Evolutionary conservation across 768 basidiomycete genomes (phyloP), one percentile per base, ranked within the genome.

Genomic region (Termitomyces sp.): DNA sequence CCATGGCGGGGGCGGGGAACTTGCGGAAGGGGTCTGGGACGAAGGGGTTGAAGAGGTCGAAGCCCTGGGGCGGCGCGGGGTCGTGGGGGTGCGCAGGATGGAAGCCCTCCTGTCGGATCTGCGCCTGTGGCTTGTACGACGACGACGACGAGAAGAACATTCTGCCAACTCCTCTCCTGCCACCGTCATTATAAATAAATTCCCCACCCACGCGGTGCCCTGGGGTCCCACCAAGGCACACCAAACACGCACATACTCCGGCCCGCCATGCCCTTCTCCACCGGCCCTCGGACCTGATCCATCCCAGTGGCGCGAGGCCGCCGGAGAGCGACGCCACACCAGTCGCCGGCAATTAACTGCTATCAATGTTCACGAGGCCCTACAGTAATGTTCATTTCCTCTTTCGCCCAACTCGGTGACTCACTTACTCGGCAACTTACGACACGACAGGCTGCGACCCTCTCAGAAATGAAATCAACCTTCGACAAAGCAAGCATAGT

Each of bases 91-190:
- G 63, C 64, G 66, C 22, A 36, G 85, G 69, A 61, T 88, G 85
- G 69, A 91, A 91, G 64, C 90, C 89, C 72, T 90, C 85, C 66
- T 87, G 84, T 59, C 87, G 76, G 62, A 89, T 73, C 58, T 66
- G 67, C 3, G 65, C 67, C 61, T 82, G 81, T 16, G 83, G 80
- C 66, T 83, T 83, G 75, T 80, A 81, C 42, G 74, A 44, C 33
- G 44, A 43, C 63, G 54, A 67, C 58, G 68, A 54, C 46, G 61
- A 70, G 68, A 74, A 76, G 70, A 73, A 77, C 63, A 63, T 63
- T 51, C 42, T 48, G 46, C 22, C 36, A 22, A 13, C 14, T 10
- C 16, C n/a, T 6, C 20, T 13, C 13, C 20, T 33, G 14, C 13
- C 32, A 13, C 4, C 10, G 12, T 26, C 40, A 53, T 57, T 60